phyloP scores from a whole-genome alignment of 352 stramenopile species.

The Globisporangium echinulatum region DNA sequence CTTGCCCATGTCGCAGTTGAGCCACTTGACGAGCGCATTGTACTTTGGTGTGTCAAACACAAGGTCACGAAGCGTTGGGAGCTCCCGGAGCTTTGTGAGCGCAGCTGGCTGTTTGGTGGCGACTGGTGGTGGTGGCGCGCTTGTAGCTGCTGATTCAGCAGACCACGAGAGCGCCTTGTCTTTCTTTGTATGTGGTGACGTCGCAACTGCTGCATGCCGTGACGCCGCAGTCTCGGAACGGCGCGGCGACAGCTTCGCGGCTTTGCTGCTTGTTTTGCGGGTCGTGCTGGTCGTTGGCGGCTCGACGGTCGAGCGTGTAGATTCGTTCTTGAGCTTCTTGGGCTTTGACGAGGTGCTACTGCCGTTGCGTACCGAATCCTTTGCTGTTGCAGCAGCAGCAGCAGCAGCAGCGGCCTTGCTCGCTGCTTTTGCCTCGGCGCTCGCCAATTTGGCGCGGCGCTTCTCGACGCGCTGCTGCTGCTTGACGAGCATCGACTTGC shows the following conservation, averaged over 20 bases:
- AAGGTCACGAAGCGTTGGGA: constrained; percentile 33
- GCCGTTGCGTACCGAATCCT: not conserved
- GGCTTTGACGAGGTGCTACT: not conserved
- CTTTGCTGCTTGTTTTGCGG: constrained; percentile 1
- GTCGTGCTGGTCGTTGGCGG: no score
- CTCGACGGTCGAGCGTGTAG: not conserved
- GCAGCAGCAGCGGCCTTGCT: not conserved
- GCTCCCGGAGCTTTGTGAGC: constrained; percentile 30
- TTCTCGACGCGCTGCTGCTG: constrained; percentile 21
- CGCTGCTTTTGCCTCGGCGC: constrained; percentile 3
- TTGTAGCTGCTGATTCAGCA: not conserved
- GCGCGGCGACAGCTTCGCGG: not conserved
- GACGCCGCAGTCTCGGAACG: not conserved
- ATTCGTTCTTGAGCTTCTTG: constrained; percentile 8
- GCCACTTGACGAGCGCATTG: constrained; percentile 37
- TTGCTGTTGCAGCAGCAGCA: constrained; percentile 8
- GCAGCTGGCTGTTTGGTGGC: constrained; percentile 13
- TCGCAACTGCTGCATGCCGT: not conserved
- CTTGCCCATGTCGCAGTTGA: constrained; percentile 41
- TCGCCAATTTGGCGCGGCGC: not conserved
- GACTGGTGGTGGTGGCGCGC: not conserved
- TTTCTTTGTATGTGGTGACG: not conserved
- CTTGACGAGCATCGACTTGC: constrained; percentile 22
- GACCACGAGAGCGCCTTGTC: not conserved
- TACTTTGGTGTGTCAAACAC: constrained; percentile 37